These are phyloP conservation scores for Dipteronia dyeriana DNA, from an alignment of 345 rosid species.

Conservation along the genomic window DNA sequence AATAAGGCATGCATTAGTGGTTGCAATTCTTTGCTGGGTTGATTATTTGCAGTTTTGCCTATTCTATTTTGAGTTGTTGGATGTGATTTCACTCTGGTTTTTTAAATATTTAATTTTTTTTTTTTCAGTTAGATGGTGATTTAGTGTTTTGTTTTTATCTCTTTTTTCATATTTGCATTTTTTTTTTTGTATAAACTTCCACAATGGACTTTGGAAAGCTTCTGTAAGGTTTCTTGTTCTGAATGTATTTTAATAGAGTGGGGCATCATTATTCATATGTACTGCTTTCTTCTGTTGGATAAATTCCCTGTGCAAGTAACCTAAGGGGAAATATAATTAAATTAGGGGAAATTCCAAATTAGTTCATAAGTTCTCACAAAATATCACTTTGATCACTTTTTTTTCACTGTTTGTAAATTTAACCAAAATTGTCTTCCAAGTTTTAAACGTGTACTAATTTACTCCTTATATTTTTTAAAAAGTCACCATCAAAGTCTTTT, in stretches of 20 bases:
- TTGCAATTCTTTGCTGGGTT: background rate
- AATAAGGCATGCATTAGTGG: background rate
- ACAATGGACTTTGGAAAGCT: background rate
- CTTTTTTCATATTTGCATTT: background rate
- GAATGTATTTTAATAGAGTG: background rate
- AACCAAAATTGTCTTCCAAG: background rate
- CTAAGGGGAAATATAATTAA: background rate
- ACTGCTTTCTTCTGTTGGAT: background rate
- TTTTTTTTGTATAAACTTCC: background rate
- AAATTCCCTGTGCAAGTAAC: background rate
- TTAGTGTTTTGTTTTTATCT: background rate
- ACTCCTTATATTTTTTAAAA: background rate
- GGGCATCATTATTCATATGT: background rate
- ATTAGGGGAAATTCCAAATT: background rate
- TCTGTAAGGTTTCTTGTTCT: background rate
- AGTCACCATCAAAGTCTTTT: background rate
- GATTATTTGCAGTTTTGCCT: background rate
- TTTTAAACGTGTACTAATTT: background rate
- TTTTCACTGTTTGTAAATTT: background rate
- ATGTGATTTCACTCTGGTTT: background rate
- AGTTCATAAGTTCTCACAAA: background rate
- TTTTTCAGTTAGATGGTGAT: background rate
- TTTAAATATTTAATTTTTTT: background rate
- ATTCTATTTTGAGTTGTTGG: background rate
- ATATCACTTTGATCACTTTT: background rate